These are phyloP conservation scores for Powellomyces hirtus DNA, from an alignment of 192 early-diverging fungal genomes.

Conservation along the genomic window DNA sequence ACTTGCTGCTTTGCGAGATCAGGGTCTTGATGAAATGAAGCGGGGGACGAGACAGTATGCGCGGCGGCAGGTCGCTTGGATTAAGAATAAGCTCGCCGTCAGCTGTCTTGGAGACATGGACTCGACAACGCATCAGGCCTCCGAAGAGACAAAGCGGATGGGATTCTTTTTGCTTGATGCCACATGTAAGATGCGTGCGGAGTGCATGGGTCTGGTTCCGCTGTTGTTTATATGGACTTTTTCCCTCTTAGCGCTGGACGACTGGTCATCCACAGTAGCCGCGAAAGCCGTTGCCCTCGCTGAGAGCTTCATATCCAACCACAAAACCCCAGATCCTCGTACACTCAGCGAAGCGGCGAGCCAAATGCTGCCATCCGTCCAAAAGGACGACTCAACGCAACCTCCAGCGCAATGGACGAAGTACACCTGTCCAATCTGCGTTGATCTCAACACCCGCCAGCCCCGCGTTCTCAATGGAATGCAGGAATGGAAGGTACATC, in stretches of 20 bases:
- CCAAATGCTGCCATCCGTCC: background rate
- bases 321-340: background rate
- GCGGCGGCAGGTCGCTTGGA: constrained; percentile 76
- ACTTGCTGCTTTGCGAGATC: constrained; percentile 41
- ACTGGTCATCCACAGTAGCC: background rate
- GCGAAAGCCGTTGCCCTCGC: background rate
- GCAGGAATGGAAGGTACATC: constrained; percentile 72
- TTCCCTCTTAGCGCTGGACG: constrained; percentile 16
- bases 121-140: background rate
- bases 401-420: constrained; percentile 57
- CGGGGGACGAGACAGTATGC: constrained; percentile 85
- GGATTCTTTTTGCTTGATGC: constrained; percentile 64
- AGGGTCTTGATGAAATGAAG: constrained; percentile 82
- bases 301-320: background rate
- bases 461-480: constrained; percentile 64
- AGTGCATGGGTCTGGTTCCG: no score
- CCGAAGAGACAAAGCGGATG: background rate
- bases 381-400: background rate
- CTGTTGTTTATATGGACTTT: no score
- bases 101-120: constrained; percentile 6
- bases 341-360: background rate
- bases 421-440: constrained; percentile 67
- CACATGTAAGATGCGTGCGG: constrained; percentile 45
- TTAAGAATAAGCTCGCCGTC: constrained; percentile 65
- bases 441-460: constrained; percentile 36